These are phyloP conservation scores for Diplocarpon mali DNA, from an alignment of 2,329 filamentous ascomycete genomes.

Conservation along the genomic window DNA sequence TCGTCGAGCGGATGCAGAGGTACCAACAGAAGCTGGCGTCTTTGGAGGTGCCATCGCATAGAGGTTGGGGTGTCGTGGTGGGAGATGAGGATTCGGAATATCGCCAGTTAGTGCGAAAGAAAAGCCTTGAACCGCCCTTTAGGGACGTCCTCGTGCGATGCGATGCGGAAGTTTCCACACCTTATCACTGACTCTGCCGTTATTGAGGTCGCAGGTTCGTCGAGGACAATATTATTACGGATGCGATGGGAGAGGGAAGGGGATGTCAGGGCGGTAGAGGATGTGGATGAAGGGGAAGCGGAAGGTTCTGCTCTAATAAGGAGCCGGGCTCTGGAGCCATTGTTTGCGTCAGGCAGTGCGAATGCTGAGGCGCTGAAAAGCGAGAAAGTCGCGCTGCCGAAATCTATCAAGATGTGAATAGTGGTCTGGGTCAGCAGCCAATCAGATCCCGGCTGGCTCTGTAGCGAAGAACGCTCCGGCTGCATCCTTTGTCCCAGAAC, in stretches of 20 bases:
- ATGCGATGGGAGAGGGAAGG: neutral
- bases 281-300: neutral
- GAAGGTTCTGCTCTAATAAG: neutral
- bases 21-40: slow-evolving; percentile 6
- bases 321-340: neutral
- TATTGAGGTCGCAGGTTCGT: neutral
- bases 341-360: neutral
- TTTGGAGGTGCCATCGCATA: slow-evolving; percentile 23
- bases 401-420: neutral
- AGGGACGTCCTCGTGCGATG: neutral
- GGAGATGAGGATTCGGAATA: slow-evolving; percentile 6
- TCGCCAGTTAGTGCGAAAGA: neutral
- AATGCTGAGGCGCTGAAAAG: neutral
- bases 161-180: neutral
- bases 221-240: neutral
- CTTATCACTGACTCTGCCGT: neutral
- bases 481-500: too few species aligned
- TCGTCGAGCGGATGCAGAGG: slow-evolving; percentile 8
- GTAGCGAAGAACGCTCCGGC: too few species aligned
- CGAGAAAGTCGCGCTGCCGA: neutral
- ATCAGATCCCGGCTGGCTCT: neutral
- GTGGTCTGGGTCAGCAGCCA: neutral
- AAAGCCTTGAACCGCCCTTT: neutral
- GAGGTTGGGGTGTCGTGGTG: neutral
- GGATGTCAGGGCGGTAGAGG: neutral